Evolutionary conservation across 176 grass and related monocot species (phyloP).

Genomic region (Cenchrus purpureus): DNA sequence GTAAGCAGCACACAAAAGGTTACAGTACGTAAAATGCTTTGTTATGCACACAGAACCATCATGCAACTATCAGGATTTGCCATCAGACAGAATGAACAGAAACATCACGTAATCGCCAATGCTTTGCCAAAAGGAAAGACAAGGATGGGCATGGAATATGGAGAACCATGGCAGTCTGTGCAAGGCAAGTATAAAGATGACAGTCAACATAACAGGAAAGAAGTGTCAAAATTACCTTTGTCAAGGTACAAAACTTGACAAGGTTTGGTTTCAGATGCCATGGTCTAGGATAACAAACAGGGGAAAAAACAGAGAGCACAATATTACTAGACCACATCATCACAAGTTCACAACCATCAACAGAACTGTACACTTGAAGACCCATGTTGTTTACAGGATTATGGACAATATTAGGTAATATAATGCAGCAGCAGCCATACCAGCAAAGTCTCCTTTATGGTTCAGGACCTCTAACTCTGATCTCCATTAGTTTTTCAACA

Average conservation of each 20-base stretch:
- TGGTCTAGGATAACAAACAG: neutral
- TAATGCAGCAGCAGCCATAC: constrained; percentile 33
- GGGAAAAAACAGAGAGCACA: constrained; percentile 21
- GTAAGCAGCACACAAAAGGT: neutral
- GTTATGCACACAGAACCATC: neutral
- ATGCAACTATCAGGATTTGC: constrained; percentile 1
- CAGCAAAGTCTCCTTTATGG: constrained; percentile 42
- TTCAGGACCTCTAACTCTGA: constrained; percentile 59
- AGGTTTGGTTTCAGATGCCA: constrained; percentile 21
- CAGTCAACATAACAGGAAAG: neutral
- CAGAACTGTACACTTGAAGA: constrained; percentile 39
- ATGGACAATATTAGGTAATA: constrained; percentile 17
- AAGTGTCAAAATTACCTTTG: neutral
- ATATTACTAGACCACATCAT: constrained; percentile 10
- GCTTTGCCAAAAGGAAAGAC: neutral
- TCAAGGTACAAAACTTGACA: neutral
- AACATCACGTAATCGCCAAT: neutral
- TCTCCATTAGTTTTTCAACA: constrained; percentile 90
- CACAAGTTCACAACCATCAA: constrained; percentile 16
- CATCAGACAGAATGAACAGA: neutral
- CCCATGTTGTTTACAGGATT: constrained; percentile 25
- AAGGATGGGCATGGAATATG: neutral
- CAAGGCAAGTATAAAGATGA: neutral
- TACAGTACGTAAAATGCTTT: neutral
- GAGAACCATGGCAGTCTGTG: neutral